Evolutionary conservation across 441 rosid genomes (phyloP), one percentile per base, ranked within the genome.

Genomic region (Erysimum cheiri): DNA sequence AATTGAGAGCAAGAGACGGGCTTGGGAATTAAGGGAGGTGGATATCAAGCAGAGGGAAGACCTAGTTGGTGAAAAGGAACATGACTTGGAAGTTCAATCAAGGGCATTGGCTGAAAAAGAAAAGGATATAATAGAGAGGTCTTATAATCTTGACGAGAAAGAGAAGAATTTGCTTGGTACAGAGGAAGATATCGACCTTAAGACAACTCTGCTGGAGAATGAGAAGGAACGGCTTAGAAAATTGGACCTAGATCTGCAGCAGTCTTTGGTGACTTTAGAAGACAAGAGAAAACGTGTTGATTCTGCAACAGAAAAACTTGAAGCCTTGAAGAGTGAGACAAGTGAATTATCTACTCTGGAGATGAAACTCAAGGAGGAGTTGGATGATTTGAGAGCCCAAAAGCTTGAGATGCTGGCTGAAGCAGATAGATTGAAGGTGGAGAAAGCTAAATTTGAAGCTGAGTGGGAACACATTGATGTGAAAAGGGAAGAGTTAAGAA

Each of bases 391-490:
- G 71, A 87, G 98, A 84, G 89, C 86, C 60, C 85, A 89, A 69
- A 90, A 85, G 80, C 79, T 83, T 68, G 98, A 94, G 71, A 75
- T 92, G 50, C 58, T 84, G 85, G 83, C 79, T 59, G 96, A 94
- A 80, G 98, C 84, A 32, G 97, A 94, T 71, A 86, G 80, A 73
- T 71, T 94, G 77, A 78, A 88, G 70, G 73, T 62, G 35, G 99
- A 94, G 80, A 94, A 94, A 77, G 88, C 87, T 36, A 86, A 90
- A 75, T 92, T 94, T 74, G 99, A 94, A 81, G 65, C 85, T 63
- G 99, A 94, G 78, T 94, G 99, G 99, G 98, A 94, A 77, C 79
- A 82, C 67, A 92, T 94, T 76, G 99, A 94, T 77, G 97, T 88
- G 70, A 94, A 88, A 68, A 84, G 94, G 75, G 97, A 83, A 75